Evolutionary conservation across 257 asterid species (phyloP).

Genomic region (Solanum corneliomulleri): DNA sequence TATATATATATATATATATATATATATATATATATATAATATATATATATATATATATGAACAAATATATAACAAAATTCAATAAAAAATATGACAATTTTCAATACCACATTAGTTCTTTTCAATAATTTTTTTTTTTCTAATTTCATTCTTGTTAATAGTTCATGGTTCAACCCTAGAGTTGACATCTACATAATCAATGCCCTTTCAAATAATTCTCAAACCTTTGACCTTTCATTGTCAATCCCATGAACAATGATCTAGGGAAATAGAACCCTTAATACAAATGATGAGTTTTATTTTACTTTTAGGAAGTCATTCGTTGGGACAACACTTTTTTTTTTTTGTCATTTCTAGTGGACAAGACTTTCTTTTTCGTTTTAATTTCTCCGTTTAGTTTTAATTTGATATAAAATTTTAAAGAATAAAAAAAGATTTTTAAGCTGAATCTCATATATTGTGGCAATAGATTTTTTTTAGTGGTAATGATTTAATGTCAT

Average conservation of each 20-base stretch:
- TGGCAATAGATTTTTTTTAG: no score
- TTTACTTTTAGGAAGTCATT: not conserved
- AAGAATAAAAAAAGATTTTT: no score
- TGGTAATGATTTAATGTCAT: no score
- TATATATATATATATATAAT: no score
- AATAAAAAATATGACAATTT: not conserved
- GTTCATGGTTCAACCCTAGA: not conserved
- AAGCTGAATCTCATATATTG: no score
- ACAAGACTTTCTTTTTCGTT: no score
- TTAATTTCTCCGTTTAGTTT: no score
- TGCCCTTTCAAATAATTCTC: not conserved
- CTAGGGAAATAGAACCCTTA: not conserved
- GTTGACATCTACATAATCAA: not conserved
- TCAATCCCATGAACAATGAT: not conserved
- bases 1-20: no score
- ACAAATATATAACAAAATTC: not conserved
- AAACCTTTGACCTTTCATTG: not conserved
- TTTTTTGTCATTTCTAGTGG: not conserved
- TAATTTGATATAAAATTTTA: no score
- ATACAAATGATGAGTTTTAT: not conserved
- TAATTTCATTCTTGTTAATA: not conserved
- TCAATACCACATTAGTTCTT: not conserved
- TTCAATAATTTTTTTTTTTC: not conserved
- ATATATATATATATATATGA: not conserved
- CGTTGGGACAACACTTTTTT: not conserved